Evolutionary conservation across 495 filamentous ascomycete genomes (phyloP).

Genomic region (Neurospora cerealis): DNA sequence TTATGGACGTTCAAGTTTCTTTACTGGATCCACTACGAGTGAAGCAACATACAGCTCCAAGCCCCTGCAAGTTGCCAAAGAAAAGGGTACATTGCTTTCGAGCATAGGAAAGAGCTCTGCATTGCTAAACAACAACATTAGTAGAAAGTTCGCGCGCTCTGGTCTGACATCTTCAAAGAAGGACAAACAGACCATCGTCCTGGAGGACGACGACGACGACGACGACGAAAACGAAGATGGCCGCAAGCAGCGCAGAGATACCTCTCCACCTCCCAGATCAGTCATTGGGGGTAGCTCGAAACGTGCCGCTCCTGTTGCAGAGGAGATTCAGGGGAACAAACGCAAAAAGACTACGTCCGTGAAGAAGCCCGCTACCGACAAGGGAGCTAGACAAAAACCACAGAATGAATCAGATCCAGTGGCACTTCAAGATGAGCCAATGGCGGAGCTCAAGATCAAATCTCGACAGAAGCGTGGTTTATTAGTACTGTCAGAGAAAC

Average conservation of each 20-base stretch:
- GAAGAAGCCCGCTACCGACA: neutral
- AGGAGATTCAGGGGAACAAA: neutral
- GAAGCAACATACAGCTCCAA: neutral
- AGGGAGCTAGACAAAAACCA: neutral
- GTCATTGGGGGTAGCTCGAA: neutral
- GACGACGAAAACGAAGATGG: too few species aligned
- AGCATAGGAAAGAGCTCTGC: neutral
- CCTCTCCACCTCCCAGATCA: neutral
- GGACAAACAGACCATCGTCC: conserved; percentile 2
- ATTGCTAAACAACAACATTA: neutral
- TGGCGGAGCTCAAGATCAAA: conserved; percentile 31
- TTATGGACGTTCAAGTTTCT: neutral
- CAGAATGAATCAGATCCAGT: neutral
- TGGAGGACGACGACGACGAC: conserved; percentile 9
- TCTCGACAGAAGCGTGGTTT: conserved; percentile 33
- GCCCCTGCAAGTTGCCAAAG: neutral
- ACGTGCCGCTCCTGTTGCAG: neutral
- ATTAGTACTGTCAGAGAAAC: conserved; percentile 25
- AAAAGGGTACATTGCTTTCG: neutral
- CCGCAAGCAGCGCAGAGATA: neutral
- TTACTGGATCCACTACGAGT: neutral
- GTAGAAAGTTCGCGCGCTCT: neutral
- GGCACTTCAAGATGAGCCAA: conserved; percentile 14
- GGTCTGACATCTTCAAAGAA: neutral
- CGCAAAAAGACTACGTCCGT: neutral